These are phyloP conservation scores for Diaporthe amygdali DNA, from an alignment of 2,329 filamentous ascomycete genomes.

Conservation along the genomic window DNA sequence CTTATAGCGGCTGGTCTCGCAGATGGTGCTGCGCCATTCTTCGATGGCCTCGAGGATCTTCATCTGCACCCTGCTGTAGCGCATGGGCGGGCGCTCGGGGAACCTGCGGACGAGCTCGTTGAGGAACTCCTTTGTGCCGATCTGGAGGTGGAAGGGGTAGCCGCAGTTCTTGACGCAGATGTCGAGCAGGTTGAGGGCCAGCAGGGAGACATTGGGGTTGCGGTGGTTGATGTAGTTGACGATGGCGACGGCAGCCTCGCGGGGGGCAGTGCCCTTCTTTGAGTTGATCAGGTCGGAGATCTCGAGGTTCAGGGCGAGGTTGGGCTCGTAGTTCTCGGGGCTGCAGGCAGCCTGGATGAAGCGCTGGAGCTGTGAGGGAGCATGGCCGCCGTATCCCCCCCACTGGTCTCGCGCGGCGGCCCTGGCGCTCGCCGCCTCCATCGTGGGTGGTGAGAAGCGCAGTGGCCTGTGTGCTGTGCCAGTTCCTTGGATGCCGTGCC, in stretches of 20 bases:
- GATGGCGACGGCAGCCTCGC: slow-evolving; percentile 92
- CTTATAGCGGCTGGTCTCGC: slow-evolving; percentile 96
- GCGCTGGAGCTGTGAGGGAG: slow-evolving; percentile 87
- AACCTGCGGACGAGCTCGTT: slow-evolving; percentile 97
- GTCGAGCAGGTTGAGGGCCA: slow-evolving; percentile 91
- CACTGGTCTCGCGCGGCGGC: slow-evolving; percentile 96
- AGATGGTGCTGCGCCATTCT: slow-evolving; percentile 98
- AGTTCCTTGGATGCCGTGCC: slow-evolving; percentile 12
- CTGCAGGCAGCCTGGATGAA: slow-evolving; percentile 97
- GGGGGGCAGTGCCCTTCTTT: slow-evolving; percentile 94
- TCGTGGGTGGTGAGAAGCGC: slow-evolving; percentile 42
- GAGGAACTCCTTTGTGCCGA: slow-evolving; percentile 97
- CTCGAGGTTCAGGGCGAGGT: slow-evolving; percentile 94
- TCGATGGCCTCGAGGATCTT: slow-evolving; percentile 96
- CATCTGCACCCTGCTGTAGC: slow-evolving; percentile 84
- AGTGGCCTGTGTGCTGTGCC: background rate
- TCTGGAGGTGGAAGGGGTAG: slow-evolving; percentile 98
- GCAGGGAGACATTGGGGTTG: slow-evolving; percentile 91
- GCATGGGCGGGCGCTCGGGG: slow-evolving; percentile 88
- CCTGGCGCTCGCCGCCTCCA: slow-evolving; percentile 96
- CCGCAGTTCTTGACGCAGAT: slow-evolving; percentile 99
- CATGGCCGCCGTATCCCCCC: slow-evolving; percentile 74
- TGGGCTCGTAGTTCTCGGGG: slow-evolving; percentile 96
- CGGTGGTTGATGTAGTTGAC: slow-evolving; percentile 96
- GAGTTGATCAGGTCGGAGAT: slow-evolving; percentile 95